phyloP scores from a whole-genome alignment of 345 rosid genomes.

The Brassica juncea region DNA sequence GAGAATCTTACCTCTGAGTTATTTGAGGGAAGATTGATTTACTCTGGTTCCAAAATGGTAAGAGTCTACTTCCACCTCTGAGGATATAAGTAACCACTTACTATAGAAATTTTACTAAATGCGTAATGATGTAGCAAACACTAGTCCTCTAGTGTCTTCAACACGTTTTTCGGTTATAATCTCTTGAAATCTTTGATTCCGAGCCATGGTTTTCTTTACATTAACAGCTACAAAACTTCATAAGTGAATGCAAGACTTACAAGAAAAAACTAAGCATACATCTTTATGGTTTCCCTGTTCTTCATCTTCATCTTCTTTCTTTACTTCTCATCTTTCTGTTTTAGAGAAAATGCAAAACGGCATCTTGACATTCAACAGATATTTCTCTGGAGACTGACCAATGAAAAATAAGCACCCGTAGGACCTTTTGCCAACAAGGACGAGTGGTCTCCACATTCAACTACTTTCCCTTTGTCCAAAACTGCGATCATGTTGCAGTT shows the following conservation, averaged over 20 bases:
- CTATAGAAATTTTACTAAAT: conserved; percentile 59
- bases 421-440: conserved; percentile 56
- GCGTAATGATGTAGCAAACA: conserved; percentile 70
- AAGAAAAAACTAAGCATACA: neutral
- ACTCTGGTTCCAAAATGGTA: conserved; percentile 74
- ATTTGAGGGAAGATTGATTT: conserved; percentile 38
- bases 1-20: neutral
- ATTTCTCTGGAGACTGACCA: conserved; percentile 49
- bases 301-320: neutral
- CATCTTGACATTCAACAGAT: conserved; percentile 1
- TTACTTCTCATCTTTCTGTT: neutral
- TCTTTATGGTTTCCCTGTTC: neutral
- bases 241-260: neutral
- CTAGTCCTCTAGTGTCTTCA: conserved; percentile 31
- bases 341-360: neutral
- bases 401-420: conserved; percentile 51
- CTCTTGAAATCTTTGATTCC: conserved; percentile 46
- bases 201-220: neutral
- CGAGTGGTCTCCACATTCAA: conserved; percentile 59
- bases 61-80: conserved; percentile 47
- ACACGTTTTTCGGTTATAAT: conserved; percentile 40
- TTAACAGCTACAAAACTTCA: neutral
- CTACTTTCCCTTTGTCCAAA: conserved; percentile 48
- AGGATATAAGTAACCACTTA: conserved; percentile 33
- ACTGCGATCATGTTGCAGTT: conserved; percentile 54